Evolutionary conservation across 2,329 filamentous ascomycete species (phyloP), one percentile per base, ranked within the genome.

Genomic region (Tolypocladium pustulatum): DNA sequence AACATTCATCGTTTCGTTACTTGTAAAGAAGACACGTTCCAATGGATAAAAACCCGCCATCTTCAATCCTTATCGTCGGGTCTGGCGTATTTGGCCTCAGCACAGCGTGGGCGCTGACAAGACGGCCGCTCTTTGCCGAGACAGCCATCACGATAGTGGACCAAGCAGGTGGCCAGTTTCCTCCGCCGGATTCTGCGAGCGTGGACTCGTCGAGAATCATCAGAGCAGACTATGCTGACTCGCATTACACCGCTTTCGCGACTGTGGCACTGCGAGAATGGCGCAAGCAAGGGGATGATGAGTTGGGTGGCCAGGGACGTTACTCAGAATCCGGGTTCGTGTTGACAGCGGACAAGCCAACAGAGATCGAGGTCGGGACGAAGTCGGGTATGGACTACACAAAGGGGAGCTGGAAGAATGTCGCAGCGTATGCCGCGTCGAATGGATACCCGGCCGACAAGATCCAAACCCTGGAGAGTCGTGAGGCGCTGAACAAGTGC

Each of bases 141-240:
- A 79, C 81, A 46, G 68, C 72, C 57, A 84, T 88, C 70, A 85
- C 82, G 20, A 65, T 88, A 56, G 72, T 88, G 59, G 81, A 88
- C 69, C 76, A 82, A 58, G 78, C 77, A 6, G 71, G 76, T 2
- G 72, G 73, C 32, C 80, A 86, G 41, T 86, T 87, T 66, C 84
- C 84, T 2, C 77, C 82, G 8, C 73, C 77, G 51, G 83, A 88
- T 65, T 78, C 79, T 59, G 79, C 83, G 56, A 84, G 81, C 63
- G 79, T 86, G 66, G 85, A 88, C 72, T 78, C 78, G 4, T 86
- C 83, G 17, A 81, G 85, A 63, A 85, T 87, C 65, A 78, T 88
- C 63, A 79, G 85, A 59, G 75, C 83, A 56, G 93, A 97, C 78
- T 97, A 97, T 69, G 86, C 89, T 6, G 86, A 93, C 68, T 76